Evolutionary conservation across 1,139 yeast genomes (phyloP).

Genomic region (Meyerozyma sp.): DNA sequence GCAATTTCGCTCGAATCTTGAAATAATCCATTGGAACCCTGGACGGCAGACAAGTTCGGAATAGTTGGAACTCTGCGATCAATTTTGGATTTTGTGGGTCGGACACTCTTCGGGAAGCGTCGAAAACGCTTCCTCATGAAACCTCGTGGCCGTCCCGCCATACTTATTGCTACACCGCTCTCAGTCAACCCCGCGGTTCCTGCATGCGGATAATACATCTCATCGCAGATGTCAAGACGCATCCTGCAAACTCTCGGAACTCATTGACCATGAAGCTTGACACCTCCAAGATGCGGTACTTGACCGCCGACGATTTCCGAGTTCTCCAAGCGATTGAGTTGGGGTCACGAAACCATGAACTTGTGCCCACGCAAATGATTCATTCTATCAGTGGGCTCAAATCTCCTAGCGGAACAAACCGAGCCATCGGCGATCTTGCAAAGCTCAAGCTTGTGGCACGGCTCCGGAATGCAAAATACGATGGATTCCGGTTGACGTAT

Average conservation of each 20-base stretch:
- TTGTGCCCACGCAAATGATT: conserved; percentile 86
- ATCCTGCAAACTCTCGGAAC: background rate
- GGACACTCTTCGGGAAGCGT: background rate
- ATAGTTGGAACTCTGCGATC: background rate
- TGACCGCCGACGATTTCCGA: conserved; percentile 84
- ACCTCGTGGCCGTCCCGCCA: background rate
- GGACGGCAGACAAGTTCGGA: conserved; percentile 6
- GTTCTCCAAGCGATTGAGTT: conserved; percentile 85
- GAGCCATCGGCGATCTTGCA: conserved; percentile 81
- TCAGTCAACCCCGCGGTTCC: background rate
- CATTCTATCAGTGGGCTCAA: conserved; percentile 75
- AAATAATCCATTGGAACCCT: background rate
- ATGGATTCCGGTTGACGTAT: conserved; percentile 86
- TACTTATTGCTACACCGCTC: background rate
- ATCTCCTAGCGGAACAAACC: conserved; percentile 69
- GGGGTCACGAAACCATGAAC: conserved; percentile 90
- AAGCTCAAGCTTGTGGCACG: conserved; percentile 74
- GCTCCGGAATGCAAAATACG: conserved; percentile 82
- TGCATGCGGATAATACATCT: background rate
- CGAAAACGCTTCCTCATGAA: background rate
- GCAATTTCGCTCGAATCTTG: conserved; percentile 3
- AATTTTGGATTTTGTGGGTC: too few relatives aligned
- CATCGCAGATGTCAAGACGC: background rate
- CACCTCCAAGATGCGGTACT: conserved; percentile 87
- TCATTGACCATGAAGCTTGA: conserved; percentile 69